Evolutionary conservation across 208 protist species (phyloP).

Genomic region (Jaenimonas drosophilae): DNA sequence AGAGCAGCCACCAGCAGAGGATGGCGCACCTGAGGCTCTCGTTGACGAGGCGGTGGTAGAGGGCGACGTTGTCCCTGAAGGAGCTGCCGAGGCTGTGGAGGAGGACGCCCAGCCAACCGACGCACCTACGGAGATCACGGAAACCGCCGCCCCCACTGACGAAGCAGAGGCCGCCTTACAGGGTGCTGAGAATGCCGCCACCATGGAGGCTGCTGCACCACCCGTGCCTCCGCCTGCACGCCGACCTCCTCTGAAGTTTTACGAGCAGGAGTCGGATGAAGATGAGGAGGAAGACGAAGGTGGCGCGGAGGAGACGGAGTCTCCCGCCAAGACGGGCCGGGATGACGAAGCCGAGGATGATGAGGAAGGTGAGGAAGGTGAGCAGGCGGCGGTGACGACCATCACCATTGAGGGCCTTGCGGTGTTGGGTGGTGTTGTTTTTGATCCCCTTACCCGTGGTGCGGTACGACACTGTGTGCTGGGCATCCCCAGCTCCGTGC

Average conservation of each 20-base stretch:
- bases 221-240: no score
- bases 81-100: slow-evolving; percentile 6
- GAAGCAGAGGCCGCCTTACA: no score
- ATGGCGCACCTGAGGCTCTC: no score
- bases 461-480: slow-evolving; percentile 55
- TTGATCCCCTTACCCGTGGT: slow-evolving; percentile 51
- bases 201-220: no score
- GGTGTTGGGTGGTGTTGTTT: slow-evolving; percentile 30
- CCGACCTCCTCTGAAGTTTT: slow-evolving; percentile 1
- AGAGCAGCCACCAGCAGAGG: no score
- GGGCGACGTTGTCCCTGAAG: no score
- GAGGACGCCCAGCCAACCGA: slow-evolving; percentile 5
- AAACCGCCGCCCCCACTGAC: no score
- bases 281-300: slow-evolving; percentile 12
- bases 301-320: slow-evolving; percentile 11
- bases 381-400: slow-evolving; percentile 8
- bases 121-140: no score
- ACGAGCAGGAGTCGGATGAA: slow-evolving; percentile 12
- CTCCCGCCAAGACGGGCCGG: slow-evolving; percentile 6
- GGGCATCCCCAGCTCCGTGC: slow-evolving; percentile 16
- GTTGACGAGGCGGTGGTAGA: no score
- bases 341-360: slow-evolving; percentile 7
- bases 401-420: slow-evolving; percentile 47
- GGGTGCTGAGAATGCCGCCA: no score
- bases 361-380: slow-evolving; percentile 10